A percentile compares a stretch with the other conserved stretches of the same genome.
These are phyloP conservation scores for Phytopythium helicoides DNA, from an alignment of 352 stramenopile genomes.

Conservation along the genomic window DNA sequence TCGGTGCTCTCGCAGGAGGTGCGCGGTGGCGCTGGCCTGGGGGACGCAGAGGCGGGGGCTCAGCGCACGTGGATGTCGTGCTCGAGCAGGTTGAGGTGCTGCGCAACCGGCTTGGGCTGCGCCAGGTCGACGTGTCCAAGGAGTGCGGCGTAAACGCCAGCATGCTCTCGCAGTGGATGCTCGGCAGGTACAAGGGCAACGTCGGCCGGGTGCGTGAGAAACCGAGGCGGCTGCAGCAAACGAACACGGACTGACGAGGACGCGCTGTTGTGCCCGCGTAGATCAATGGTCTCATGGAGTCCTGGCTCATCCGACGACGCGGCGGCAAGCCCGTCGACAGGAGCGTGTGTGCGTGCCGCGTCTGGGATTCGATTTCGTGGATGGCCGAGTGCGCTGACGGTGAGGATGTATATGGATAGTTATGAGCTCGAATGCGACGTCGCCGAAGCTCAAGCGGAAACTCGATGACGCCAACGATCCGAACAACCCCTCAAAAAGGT, in stretches of 20 bases:
- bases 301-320: conserved; percentile 77
- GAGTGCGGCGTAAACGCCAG: conserved; percentile 83
- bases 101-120: conserved; percentile 65
- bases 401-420: too few species aligned
- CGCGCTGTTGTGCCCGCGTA: too few species aligned
- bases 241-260: too few species aligned
- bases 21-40: background rate
- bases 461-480: conserved; percentile 56
- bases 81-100: conserved; percentile 60
- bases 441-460: conserved; percentile 67
- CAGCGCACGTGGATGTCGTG: background rate
- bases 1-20: conserved; percentile 79
- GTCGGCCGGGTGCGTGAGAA: conserved; percentile 51
- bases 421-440: conserved; percentile 48
- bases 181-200: conserved; percentile 83
- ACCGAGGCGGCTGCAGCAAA: too few species aligned
- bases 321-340: conserved; percentile 83
- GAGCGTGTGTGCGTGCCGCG: conserved; percentile 21
- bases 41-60: background rate
- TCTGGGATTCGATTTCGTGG: background rate
- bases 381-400: too few species aligned
- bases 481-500: conserved; percentile 40
- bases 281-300: conserved; percentile 87
- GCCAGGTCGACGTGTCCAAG: conserved; percentile 83
- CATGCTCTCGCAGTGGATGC: conserved; percentile 88